These are phyloP conservation scores for Mycena haematopus DNA, from an alignment of 768 basidiomycete species.

Conservation along the genomic window DNA sequence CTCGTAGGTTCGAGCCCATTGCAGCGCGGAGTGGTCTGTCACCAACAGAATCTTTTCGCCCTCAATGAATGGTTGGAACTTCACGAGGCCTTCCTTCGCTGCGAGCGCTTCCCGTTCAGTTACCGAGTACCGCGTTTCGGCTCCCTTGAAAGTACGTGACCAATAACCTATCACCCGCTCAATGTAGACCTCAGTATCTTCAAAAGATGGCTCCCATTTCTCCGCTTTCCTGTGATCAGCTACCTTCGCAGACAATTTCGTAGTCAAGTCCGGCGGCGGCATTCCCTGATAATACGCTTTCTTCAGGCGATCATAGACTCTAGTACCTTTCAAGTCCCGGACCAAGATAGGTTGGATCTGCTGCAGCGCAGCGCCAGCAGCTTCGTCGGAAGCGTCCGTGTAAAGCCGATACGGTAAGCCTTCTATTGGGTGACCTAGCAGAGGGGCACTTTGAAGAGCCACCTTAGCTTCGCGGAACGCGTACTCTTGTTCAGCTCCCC, in stretches of 20 bases:
- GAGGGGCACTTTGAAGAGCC: neutral
- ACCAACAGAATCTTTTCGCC: constrained; percentile 31
- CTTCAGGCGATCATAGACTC: neutral
- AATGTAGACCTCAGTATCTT: neutral
- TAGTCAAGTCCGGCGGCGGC: neutral
- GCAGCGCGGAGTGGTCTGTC: constrained; percentile 15
- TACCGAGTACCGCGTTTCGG: constrained; percentile 33
- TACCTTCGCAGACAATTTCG: neutral
- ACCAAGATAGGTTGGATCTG: constrained; percentile 21
- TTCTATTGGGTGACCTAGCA: constrained; percentile 21
- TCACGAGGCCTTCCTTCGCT: constrained; percentile 34
- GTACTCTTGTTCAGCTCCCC: neutral
- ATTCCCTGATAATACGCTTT: constrained; percentile 9
- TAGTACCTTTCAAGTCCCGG: constrained; percentile 18
- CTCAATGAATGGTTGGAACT: constrained; percentile 39
- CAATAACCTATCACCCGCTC: constrained; percentile 29
- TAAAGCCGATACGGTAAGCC: constrained; percentile 35
- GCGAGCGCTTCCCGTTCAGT: constrained; percentile 39
- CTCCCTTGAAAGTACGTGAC: constrained; percentile 30
- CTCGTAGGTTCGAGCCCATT: constrained; percentile 18
- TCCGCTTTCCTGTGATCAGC: neutral
- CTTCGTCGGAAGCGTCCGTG: constrained; percentile 31
- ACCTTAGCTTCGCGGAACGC: neutral
- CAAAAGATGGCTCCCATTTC: neutral
- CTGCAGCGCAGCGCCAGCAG: constrained; percentile 20